Evolutionary conservation across 2,329 filamentous ascomycete species (phyloP), one percentile per base, ranked within the genome.

Genomic region (Arthrobotrys sphaeroides): DNA sequence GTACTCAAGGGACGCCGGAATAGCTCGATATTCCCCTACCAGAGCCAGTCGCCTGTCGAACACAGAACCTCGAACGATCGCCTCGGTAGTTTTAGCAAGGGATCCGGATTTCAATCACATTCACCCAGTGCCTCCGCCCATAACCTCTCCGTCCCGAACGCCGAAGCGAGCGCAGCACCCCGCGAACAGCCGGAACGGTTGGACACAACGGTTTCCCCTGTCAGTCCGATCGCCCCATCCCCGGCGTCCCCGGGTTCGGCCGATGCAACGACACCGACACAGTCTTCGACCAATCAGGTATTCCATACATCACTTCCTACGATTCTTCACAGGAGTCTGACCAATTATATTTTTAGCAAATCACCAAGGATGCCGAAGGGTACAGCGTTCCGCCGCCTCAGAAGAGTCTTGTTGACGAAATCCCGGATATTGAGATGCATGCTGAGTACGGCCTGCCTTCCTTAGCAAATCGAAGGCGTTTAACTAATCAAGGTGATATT

Each of bases 321-420:
- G 28, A 10, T 24, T 36, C n/a, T n/a, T n/a, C n/a, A 16, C 4
- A 13, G 24, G 2, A 9, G 5, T 26, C 20, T 51, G 31, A 42
- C 60, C 36, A 61, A 62, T n/a, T 16, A 24, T 9, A 7, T 20
- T n/a, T 10, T 36, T 36, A 24, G 51, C 43, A 84, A 67, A 81
- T 85, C 66, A 82, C 83, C 18, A 91, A 88, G 80, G 92, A 95
- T 80, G 84, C 88, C 0, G 92, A 96, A 78, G 92, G 92, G 5
- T 95, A 90, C 80, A 90, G 87, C 2, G 87, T 94, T n/a, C 91
- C 90, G 0, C 85, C 88, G 0, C 84, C 87, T 0, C 85, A 85
- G 79, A 85, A 89, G 78, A 85, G 90, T 81, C 85, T 77, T 16
- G 73, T 70, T 13, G 73, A 77, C 22, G 66, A 80, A 82, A 18